Conservation (phyloP, 768 basidiomycete species). For the Phlegmacium glaucopus region DNA sequence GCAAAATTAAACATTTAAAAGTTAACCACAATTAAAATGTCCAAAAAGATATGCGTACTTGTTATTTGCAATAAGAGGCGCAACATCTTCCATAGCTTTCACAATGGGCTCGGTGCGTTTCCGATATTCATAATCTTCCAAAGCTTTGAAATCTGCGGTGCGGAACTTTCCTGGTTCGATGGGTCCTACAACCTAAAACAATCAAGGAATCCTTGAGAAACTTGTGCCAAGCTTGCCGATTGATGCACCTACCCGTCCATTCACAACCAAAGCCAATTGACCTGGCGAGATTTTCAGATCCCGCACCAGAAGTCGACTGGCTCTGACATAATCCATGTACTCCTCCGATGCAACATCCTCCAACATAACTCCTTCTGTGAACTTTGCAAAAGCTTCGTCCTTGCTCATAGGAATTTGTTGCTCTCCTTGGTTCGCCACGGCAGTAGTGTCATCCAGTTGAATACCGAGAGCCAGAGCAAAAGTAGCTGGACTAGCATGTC, state of each 20-base stretch:
- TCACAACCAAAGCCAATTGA: constrained; percentile 64
- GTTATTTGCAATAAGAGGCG: constrained; percentile 30
- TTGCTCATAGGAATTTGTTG: constrained; percentile 39
- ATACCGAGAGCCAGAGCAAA: constrained; percentile 39
- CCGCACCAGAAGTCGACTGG: constrained; percentile 46
- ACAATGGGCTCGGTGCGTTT: constrained; percentile 70
- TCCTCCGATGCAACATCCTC: constrained; percentile 29
- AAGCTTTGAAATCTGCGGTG: constrained; percentile 65
- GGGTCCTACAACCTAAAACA: constrained; percentile 71
- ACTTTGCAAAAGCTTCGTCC: constrained; percentile 25
- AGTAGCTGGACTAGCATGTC: constrained; percentile 32
- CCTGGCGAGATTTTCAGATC: constrained; percentile 60
- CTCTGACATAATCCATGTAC: constrained; percentile 41
- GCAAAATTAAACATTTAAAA: background rate
- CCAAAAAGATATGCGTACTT: constrained; percentile 7
- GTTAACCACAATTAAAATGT: background rate
- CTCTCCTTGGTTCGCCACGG: constrained; percentile 3
- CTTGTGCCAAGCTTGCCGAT: background rate
- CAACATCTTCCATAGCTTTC: constrained; percentile 56
- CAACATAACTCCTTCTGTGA: constrained; percentile 32
- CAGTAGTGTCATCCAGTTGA: constrained; percentile 2
- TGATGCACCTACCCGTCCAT: constrained; percentile 69
- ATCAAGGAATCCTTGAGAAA: background rate
- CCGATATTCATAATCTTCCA: constrained; percentile 72
- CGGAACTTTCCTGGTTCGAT: constrained; percentile 51